A percentile compares a stretch with the other conserved stretches of the same genome.
Evolutionary conservation across 2,329 filamentous ascomycete genomes (phyloP).

Genomic region (Fusarium austroafricanum): DNA sequence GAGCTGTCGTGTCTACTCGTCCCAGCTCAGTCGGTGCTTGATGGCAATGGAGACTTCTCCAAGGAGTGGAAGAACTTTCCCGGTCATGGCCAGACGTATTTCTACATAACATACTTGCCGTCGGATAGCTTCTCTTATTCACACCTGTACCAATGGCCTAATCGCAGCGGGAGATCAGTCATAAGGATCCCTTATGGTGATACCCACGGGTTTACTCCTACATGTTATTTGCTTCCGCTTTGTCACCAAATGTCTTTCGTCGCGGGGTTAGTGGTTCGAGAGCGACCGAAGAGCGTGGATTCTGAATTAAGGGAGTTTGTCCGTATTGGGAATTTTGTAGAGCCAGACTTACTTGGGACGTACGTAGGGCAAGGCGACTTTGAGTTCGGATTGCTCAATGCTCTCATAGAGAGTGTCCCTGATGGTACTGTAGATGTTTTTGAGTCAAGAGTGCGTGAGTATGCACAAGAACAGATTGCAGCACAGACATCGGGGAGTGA

Average conservation of each 20-base stretch:
- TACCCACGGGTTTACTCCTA: background rate
- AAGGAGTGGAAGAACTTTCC: too few relatives aligned
- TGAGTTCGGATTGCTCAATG: background rate
- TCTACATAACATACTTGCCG: too few relatives aligned
- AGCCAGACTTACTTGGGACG: too few relatives aligned
- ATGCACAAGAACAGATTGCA: too few relatives aligned
- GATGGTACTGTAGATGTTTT: background rate
- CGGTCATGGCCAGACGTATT: background rate
- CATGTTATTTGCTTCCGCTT: background rate
- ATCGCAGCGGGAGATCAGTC: background rate
- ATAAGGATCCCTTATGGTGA: too few relatives aligned
- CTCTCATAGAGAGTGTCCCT: background rate
- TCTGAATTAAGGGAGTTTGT: background rate
- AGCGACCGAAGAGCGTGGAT: background rate
- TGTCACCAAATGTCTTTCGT: too few relatives aligned
- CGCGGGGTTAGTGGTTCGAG: background rate
- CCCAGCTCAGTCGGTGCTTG: too few relatives aligned
- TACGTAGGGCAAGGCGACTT: too few relatives aligned
- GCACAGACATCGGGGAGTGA: too few relatives aligned
- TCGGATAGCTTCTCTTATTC: background rate
- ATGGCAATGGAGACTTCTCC: too few relatives aligned
- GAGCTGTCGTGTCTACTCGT: background rate
- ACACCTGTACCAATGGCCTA: accelerated
- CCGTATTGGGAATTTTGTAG: background rate
- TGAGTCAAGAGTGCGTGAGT: background rate